Conservation (phyloP, 768 basidiomycete genomes). For the Xerocomellus dryophilus region DNA sequence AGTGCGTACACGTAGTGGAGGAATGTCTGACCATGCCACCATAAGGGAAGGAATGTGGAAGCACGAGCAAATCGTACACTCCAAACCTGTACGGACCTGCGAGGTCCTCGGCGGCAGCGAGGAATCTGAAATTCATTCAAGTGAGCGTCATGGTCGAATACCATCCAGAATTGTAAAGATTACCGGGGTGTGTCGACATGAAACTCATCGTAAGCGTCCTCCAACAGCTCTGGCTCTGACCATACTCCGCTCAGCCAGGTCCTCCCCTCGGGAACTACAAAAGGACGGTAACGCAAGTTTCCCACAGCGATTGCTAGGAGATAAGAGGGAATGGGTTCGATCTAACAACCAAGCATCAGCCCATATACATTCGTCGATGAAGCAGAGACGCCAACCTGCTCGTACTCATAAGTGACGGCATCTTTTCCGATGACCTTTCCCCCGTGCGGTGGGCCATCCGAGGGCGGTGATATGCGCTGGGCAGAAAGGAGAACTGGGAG, state of each 20-base stretch:
- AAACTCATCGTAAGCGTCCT: constrained; percentile 83
- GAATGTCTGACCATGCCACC: constrained; percentile 69
- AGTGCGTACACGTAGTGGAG: background rate
- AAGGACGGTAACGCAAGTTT: constrained; percentile 70
- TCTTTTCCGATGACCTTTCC: constrained; percentile 76
- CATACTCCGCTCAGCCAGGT: constrained; percentile 85
- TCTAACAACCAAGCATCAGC: constrained; percentile 40
- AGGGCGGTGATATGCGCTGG: constrained; percentile 70
- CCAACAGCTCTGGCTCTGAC: constrained; percentile 84
- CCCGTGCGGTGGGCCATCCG: constrained; percentile 65
- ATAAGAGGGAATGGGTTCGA: constrained; percentile 84
- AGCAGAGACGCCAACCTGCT: constrained; percentile 60
- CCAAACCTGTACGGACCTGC: constrained; percentile 78
- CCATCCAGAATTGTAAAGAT: background rate
- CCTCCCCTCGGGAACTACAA: constrained; percentile 56
- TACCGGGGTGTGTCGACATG: constrained; percentile 79
- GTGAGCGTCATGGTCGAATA: too few relatives aligned
- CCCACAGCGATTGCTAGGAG: constrained; percentile 90
- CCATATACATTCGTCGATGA: too few relatives aligned
- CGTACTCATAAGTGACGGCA: constrained; percentile 67
- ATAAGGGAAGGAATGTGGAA: constrained; percentile 88
- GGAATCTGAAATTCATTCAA: constrained; percentile 47
- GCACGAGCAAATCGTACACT: constrained; percentile 84
- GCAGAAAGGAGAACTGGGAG: constrained; percentile 88
- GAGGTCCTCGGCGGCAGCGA: constrained; percentile 68